Evolutionary conservation across 2,329 filamentous ascomycete genomes (phyloP), one percentile per base, ranked within the genome.

Genomic region (Fusarium continuum): DNA sequence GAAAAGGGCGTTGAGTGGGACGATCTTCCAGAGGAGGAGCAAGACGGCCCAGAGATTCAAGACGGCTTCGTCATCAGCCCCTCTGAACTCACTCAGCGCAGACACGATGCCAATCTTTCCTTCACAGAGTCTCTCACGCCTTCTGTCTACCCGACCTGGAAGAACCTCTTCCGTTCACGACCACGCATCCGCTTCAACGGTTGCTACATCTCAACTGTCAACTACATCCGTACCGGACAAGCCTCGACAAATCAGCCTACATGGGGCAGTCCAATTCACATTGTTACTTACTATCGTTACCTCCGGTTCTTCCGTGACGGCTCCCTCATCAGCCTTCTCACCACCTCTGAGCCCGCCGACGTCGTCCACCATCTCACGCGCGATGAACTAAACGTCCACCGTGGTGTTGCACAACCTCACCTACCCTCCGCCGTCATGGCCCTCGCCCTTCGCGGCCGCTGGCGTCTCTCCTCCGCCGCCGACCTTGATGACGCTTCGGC

Each of bases 201-300:
- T 22, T 91, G 92, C 77, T 99, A 99, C 79, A 98, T 99, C 76
- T 92, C 88, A 75, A 98, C 94, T 0, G 93, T 97, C 56, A 98
- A 98, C 79, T 99, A 99, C 78, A 88, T 92, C 44, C 91, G 95
- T 20, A 81, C 92, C 1, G 95, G 95, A 26, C 90, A 90, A 56
- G 83, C 88, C 10, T 88, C 87, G 4, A 83, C 85, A 17, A 89
- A 88, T 64, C 88, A 88, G 50, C 79, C 90, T 16, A 89, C 91
- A 2, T 97, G 93, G 92, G 80, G 81, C 70, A 89, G 85, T 28
- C 93, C 93, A 8, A 90, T 98, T 29, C 93, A 96, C 74, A 96
- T 98, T 55, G 93, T 99, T 43, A 99, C 95, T 1, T 99, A 98
- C 79, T 99, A 96, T 79, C 92, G 95, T 55, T 99, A 98, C 77